Base-by-base conservation (phyloP, 2,329 filamentous ascomycete genomes). In the Penicillium janthinellum region DNA sequence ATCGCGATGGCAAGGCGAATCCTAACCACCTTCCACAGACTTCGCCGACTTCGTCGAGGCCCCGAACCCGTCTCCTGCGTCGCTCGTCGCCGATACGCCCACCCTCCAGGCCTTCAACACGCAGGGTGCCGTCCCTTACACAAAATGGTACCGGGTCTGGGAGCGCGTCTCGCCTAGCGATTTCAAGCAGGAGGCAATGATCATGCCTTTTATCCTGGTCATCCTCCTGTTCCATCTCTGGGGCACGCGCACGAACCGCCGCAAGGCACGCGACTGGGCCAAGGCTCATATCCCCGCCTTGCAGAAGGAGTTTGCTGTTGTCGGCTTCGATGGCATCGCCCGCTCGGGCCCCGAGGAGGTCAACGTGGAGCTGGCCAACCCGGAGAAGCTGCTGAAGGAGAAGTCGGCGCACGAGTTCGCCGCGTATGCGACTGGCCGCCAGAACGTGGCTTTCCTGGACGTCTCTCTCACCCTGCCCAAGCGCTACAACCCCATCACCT, bases 141-240 rank as follows among this genome's bases (percentile, higher is more conserved):
- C 92, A 54, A 92, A 91, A 82, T 99, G 95, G 95, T 99, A 98
- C 81, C 92, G 92, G 58, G 83, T 98, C 62, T 95, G 96, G 84
- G 93, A 98, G 84, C 92, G 95, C 72, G 88, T 93, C 71, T 88
- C 88, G 28, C 81, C 89, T 61, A 84, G 83, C 71, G 95, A 99
- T 76, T 99, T 99, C 84, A 88, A 88, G 79, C 85, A 89, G 70
- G 95, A 99, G 81, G 89, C 90, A 60, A 80, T 92, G 75, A 90
- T 99, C 70, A 80, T 97, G 61, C 84, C 86, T 37, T 82, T 92
- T 71, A 86, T 97, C 68, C 72, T 88, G 56, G 66, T 96, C 55
- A 85, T 97, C 65, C 82, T 97, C 65, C 74, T 88, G 44, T 80
- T 96, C 64, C 93, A 98, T 75, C 78, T 96, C 71, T 86, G 92